Conservation (phyloP, 495 filamentous ascomycete species). For the Thozetella sp. region DNA sequence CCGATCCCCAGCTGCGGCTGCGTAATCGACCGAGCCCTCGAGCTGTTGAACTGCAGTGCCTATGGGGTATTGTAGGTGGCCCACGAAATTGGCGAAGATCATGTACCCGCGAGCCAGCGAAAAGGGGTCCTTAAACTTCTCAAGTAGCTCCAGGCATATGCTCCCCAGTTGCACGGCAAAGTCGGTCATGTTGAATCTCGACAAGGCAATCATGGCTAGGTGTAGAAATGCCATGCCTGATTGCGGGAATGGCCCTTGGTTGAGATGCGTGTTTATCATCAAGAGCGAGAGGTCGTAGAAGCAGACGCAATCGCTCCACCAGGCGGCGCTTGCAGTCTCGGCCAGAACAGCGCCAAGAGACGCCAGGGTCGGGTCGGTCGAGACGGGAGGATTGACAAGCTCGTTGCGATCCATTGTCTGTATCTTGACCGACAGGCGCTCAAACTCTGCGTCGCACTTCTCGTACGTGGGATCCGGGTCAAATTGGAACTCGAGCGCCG, state of each 20-base stretch:
- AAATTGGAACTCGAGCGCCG: constrained; percentile 65
- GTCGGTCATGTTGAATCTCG: constrained; percentile 71
- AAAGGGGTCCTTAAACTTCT: constrained; percentile 66
- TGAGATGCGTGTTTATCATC: constrained; percentile 70
- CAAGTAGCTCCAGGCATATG: constrained; percentile 66
- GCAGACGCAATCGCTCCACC: constrained; percentile 74
- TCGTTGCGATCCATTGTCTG: constrained; percentile 59
- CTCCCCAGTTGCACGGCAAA: constrained; percentile 68
- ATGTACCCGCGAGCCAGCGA: constrained; percentile 72
- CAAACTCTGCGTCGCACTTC: constrained; percentile 74
- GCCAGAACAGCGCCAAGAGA: constrained; percentile 74
- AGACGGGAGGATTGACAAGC: constrained; percentile 50
- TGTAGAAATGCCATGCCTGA: constrained; percentile 77
- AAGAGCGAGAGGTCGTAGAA: constrained; percentile 78
- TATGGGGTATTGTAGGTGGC: constrained; percentile 69
- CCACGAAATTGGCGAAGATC: constrained; percentile 72
- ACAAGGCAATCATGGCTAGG: constrained; percentile 70
- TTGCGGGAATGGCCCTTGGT: constrained; percentile 68
- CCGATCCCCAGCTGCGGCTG: constrained; percentile 71
- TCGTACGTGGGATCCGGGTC: constrained; percentile 68
- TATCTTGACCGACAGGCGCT: constrained; percentile 58
- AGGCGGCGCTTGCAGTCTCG: constrained; percentile 78
- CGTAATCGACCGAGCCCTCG: constrained; percentile 71
- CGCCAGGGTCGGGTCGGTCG: constrained; percentile 55
- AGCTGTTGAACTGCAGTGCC: constrained; percentile 60